Base-by-base conservation (phyloP, 2,329 filamentous ascomycete species). In the Shiraia sp. region DNA sequence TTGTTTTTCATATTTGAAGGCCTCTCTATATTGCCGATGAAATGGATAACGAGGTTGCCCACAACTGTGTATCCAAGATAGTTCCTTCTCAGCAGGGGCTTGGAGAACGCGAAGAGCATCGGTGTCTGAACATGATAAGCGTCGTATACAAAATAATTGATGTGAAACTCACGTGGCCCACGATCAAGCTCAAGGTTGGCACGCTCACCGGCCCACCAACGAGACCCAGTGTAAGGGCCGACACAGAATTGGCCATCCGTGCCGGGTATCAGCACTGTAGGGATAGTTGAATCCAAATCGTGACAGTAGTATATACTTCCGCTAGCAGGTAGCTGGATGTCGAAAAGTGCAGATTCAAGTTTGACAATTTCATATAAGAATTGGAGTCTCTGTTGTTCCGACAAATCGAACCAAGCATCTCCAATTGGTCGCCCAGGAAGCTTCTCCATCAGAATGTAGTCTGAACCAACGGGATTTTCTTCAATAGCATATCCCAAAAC, bases 381-480 rank as follows among this genome's bases (percentile, higher is more conserved):
- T 33, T 53, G 37, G 6, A 53, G 42, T 26, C 56, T 46, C 43
- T 57, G 22, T 13, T 56, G 16, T 28, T 57, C 47, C 12, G 58
- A 47, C 13, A 61, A 36, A 5, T 44, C 40, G 32, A 49, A 52
- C 58, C 55, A 61, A 24, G 37, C 26, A 46, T 57, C 47, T 12
- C 53, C 55, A 31, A 65, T 43, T 3, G 42, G 36, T 14, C 19
- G 40, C 24, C 59, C 62, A 0, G 45, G 33, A n/a, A 57, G 6
- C 34, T 55, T 63, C 42, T 66, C 64, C 59, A 65, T 61, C 10
- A 66, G 23, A 1, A 66, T 64, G 30, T 66, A 68, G 31, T 66
- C 59, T 10, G 52, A 24, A n/a, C 56, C 57, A 10, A 63, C 56
- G 8, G 46, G 3, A 42, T 62, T 63, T 10, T 47, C 46, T 12